phyloP scores from a whole-genome alignment of 805 yeast species.

The Priceomyces castillae region DNA sequence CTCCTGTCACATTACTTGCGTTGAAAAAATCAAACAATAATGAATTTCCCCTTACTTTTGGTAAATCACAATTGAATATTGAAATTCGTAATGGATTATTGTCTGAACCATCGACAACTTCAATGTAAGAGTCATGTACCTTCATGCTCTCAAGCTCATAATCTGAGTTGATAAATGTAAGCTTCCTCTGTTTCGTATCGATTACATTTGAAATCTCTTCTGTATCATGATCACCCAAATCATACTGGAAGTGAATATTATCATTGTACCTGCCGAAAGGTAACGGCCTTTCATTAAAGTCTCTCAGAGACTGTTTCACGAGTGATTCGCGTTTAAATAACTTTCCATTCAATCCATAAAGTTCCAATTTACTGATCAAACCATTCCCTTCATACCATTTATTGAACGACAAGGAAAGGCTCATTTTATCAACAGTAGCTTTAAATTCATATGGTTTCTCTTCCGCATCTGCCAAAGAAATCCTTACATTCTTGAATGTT shows the following conservation, averaged over 20 bases:
- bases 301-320: not conserved
- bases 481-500: constrained; percentile 40
- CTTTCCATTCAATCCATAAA: constrained; percentile 47
- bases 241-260: constrained; percentile 30
- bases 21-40: constrained; percentile 64
- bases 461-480: constrained; percentile 13
- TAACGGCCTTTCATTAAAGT: constrained; percentile 17
- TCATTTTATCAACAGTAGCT: constrained; percentile 42
- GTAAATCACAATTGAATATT: constrained; percentile 64
- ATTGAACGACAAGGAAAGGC: constrained; percentile 46
- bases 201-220: constrained; percentile 12
- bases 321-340: constrained; percentile 16
- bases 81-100: constrained; percentile 45
- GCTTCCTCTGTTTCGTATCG: constrained; percentile 1
- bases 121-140: constrained; percentile 51
- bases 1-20: constrained; percentile 69
- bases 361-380: constrained; percentile 45
- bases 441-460: constrained; percentile 19
- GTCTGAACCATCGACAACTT: constrained; percentile 27
- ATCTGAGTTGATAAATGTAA: constrained; percentile 25
- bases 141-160: constrained; percentile 38
- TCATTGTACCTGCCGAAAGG: constrained; percentile 26
- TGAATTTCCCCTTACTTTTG: constrained; percentile 57
- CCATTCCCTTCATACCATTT: constrained; percentile 60
- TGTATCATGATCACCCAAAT: constrained; percentile 25